phyloP scores from a whole-genome alignment of 2,329 filamentous ascomycete species.

The Blumeria hordei region DNA sequence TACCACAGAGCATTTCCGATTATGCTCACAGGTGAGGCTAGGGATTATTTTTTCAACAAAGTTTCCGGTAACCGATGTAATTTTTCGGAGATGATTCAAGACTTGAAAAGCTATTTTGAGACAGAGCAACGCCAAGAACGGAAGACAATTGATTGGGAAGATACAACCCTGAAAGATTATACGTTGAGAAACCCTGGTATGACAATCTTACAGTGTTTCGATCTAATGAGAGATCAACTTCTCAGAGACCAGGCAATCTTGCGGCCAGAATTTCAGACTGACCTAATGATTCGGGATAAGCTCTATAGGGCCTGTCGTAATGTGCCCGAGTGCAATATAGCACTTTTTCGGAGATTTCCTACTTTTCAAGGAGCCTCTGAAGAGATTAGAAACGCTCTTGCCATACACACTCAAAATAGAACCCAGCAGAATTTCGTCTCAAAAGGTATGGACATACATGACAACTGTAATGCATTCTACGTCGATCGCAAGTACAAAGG shows the following conservation, averaged over 20 bases:
- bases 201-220: not conserved
- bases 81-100: not conserved
- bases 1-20: not conserved
- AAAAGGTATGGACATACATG: too few species aligned
- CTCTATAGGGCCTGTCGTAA: not conserved
- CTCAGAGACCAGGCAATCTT: not conserved
- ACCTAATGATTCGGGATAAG: not conserved
- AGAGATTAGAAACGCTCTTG: not conserved
- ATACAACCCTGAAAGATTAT: not conserved
- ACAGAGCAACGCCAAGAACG: not conserved
- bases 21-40: not conserved
- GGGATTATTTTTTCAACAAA: not conserved
- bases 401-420: not conserved
- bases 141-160: not conserved
- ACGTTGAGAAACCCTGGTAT: not conserved
- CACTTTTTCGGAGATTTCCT: not conserved
- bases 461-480: too few species aligned
- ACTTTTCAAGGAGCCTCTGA: not conserved
- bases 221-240: not conserved
- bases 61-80: not conserved
- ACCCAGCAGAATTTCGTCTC: too few species aligned
- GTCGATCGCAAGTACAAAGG: too few species aligned
- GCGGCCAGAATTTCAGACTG: not conserved
- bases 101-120: not conserved
- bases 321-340: not conserved